Evolutionary conservation across 192 early-diverging fungal genomes (phyloP).

Genomic region (Diversispora epigaea): DNA sequence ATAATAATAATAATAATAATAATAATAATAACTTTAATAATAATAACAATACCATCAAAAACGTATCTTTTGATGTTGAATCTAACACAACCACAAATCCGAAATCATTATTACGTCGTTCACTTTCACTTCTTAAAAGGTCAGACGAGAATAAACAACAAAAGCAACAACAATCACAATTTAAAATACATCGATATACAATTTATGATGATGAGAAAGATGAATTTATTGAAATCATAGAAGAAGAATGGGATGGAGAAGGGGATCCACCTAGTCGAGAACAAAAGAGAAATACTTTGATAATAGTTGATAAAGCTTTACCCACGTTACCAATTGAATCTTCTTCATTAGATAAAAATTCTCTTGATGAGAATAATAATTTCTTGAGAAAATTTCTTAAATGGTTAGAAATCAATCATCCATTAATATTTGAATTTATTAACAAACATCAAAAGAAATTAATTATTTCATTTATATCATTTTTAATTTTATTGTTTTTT

Average conservation of each 20-base stretch:
- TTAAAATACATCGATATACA: conserved; percentile 15
- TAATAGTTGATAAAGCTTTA: conserved; percentile 6
- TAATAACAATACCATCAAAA: too few relatives aligned
- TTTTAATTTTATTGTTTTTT: too few relatives aligned
- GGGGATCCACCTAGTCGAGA: not conserved
- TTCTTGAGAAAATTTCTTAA: not conserved
- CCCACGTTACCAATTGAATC: not conserved
- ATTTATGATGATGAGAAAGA: conserved; percentile 15
- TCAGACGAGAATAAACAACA: not conserved
- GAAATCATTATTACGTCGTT: not conserved
- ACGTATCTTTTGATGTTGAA: too few relatives aligned
- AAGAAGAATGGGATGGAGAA: conserved; percentile 18
- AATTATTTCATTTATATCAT: too few relatives aligned
- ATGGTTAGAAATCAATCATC: not conserved
- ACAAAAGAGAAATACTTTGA: not conserved
- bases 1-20: too few relatives aligned
- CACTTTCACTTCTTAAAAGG: conserved; percentile 8
- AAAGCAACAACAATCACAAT: not conserved
- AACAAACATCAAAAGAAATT: too few relatives aligned
- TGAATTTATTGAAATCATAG: conserved; percentile 19
- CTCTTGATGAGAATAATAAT: not conserved
- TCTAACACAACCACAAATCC: too few relatives aligned
- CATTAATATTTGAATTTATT: too few relatives aligned
- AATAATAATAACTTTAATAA: too few relatives aligned
- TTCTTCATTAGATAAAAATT: not conserved